Base-by-base conservation (phyloP, 768 basidiomycete species). In the Russula sp. region DNA sequence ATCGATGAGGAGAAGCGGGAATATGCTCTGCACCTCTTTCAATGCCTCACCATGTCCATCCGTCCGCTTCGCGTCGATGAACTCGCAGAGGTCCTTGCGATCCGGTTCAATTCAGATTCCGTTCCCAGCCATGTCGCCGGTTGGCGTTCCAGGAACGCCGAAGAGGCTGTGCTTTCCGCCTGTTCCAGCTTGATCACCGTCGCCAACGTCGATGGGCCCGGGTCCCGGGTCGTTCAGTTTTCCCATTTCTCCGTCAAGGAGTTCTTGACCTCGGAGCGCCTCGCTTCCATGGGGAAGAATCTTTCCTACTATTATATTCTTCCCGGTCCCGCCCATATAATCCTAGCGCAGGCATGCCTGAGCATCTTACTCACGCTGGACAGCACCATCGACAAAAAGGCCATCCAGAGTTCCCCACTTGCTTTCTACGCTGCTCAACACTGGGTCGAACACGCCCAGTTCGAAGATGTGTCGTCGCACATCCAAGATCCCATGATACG, bases 211-310 rank as follows among this genome's bases (percentile, higher is more conserved):
- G 39, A 49, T 16, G 47, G 39, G 8, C n/a, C n/a, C n/a, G n/a
- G n/a, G n/a, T 38, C 13, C 14, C 16, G 11, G 38, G 29, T 58
- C 29, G 57, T 49, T 16, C 57, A 58, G 5, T 58, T 49, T 41
- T 18, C 57, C 6, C 61, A 62, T 50, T 49, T 58, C 35, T 45
- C 61, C 2, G 61, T 62, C 14, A 62, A 51, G 20, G 61, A 62
- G 8, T 62, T 52, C 7, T 34, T 62, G 34, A 22, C 29, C 9
- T 62, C 61, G 0, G 34, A 38, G 7, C 61, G 56, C 10, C 61
- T 62, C 41, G 34, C 38, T 5, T 14, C 11, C 1, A 22, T 45
- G 6, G 25, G 6, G 2, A 5, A 9, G 0, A 9, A 20, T 25
- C 42, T 43, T 25, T 57, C 61, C 16, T 4, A 8, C 18, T 58